Percentiles rank a stretch among this genome's conserved stretches.
Conservation (phyloP, 2,329 filamentous ascomycete genomes). For the Colletotrichum melonis region DNA sequence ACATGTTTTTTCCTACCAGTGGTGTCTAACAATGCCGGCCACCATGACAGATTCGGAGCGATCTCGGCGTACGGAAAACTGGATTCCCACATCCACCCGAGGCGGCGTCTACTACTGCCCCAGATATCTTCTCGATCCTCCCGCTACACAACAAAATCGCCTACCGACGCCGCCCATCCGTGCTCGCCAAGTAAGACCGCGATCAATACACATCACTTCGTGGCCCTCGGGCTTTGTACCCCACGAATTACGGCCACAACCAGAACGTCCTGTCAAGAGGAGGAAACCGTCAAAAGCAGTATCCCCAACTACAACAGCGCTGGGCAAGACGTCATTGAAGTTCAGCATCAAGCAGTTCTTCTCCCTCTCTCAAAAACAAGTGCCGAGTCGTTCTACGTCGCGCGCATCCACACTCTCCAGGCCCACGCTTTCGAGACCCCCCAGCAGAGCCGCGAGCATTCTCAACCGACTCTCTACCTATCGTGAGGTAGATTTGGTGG, state of each 20-base stretch:
- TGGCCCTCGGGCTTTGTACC: constrained; percentile 57
- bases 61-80: constrained; percentile 35
- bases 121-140: constrained; percentile 35
- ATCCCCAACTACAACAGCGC: constrained; percentile 19
- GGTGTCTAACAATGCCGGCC: constrained; percentile 33
- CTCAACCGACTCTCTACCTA: constrained; percentile 30
- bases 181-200: constrained; percentile 51
- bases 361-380: constrained; percentile 31
- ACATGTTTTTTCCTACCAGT: constrained; percentile 19
- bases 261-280: constrained; percentile 49
- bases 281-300: constrained; percentile 39
- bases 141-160: constrained; percentile 21
- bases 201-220: constrained; percentile 56
- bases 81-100: constrained; percentile 35
- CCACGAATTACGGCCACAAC: constrained; percentile 53
- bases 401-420: constrained; percentile 28
- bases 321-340: constrained; percentile 35
- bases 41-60: constrained; percentile 37
- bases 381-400: constrained; percentile 25
- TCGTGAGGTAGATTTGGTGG: constrained; percentile 28
- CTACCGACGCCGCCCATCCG: constrained; percentile 53
- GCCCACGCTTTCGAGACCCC: constrained; percentile 13
- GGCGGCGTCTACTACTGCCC: constrained; percentile 46
- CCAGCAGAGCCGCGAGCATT: constrained; percentile 28
- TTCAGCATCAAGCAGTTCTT: constrained; percentile 33